phyloP scores from a whole-genome alignment of 73 alveolate species.

The Tetrahymena thermophila region DNA sequence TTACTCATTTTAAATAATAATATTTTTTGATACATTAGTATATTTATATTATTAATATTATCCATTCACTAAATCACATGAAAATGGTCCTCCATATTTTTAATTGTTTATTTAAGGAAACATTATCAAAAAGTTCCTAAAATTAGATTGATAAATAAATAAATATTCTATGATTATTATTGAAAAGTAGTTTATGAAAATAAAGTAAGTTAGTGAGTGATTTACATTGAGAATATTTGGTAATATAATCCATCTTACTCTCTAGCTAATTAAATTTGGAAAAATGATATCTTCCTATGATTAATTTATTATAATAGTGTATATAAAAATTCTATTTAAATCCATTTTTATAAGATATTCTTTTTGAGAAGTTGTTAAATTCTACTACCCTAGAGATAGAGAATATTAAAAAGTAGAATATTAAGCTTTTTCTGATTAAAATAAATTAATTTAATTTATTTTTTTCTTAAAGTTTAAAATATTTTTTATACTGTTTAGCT shows the following conservation, averaged over 20 bases:
- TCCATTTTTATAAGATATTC: not conserved
- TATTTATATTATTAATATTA: no score
- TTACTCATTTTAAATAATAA: no score
- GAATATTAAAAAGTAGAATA: not conserved
- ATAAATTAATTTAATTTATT: no score
- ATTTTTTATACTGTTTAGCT: no score
- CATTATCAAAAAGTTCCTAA: not conserved
- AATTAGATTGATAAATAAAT: no score
- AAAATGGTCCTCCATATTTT: not conserved
- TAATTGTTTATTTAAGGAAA: not conserved
- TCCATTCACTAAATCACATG: not conserved
- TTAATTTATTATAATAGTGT: not conserved
- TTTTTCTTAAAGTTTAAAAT: no score
- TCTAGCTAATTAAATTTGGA: not conserved
- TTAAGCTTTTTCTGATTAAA: not conserved
- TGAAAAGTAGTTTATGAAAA: not conserved
- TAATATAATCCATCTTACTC: not conserved
- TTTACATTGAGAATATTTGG: not conserved
- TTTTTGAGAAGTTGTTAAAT: not conserved
- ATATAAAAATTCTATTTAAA: not conserved
- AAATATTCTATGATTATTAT: no score
- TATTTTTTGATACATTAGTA: not conserved
- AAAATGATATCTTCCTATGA: not conserved
- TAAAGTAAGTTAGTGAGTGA: no score
- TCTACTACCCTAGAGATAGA: not conserved